These are phyloP conservation scores for Mortierella sp. DNA, from an alignment of 371 early-diverging fungal genomes.

Conservation along the genomic window DNA sequence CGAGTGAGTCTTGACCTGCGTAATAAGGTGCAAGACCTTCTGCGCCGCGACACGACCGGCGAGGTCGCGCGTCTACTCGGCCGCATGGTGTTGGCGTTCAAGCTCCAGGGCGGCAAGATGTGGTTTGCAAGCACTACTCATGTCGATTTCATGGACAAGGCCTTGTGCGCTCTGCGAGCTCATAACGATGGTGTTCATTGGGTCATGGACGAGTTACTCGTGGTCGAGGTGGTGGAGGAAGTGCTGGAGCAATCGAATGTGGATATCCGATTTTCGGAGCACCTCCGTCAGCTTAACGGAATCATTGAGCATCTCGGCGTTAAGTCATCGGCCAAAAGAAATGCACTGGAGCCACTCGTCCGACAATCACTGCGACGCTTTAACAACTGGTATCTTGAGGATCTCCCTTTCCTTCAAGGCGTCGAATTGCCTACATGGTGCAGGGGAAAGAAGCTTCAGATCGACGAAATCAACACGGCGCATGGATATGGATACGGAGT, in stretches of 20 bases:
- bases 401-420: slow-evolving; percentile 39
- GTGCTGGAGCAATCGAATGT: neutral
- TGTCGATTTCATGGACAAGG: neutral
- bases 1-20: neutral
- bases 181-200: neutral
- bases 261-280: slow-evolving; percentile 4
- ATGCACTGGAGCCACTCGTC: slow-evolving; percentile 25
- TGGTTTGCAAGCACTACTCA: neutral
- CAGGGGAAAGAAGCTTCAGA: slow-evolving; percentile 17
- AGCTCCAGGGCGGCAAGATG: neutral
- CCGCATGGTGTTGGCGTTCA: slow-evolving; percentile 1
- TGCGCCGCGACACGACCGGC: slow-evolving; percentile 16
- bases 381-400: slow-evolving; percentile 13
- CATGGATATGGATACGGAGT: too few relatives aligned
- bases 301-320: slow-evolving; percentile 21
- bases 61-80: slow-evolving; percentile 17
- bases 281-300: slow-evolving; percentile 22
- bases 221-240: neutral
- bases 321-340: slow-evolving; percentile 19
- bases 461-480: too few relatives aligned
- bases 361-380: slow-evolving; percentile 20
- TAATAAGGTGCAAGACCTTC: neutral
- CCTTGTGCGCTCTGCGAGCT: neutral
- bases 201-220: neutral
- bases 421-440: slow-evolving; percentile 30